phyloP scores from a whole-genome alignment of 768 basidiomycete species.

The Hemileccinum impolitum region DNA sequence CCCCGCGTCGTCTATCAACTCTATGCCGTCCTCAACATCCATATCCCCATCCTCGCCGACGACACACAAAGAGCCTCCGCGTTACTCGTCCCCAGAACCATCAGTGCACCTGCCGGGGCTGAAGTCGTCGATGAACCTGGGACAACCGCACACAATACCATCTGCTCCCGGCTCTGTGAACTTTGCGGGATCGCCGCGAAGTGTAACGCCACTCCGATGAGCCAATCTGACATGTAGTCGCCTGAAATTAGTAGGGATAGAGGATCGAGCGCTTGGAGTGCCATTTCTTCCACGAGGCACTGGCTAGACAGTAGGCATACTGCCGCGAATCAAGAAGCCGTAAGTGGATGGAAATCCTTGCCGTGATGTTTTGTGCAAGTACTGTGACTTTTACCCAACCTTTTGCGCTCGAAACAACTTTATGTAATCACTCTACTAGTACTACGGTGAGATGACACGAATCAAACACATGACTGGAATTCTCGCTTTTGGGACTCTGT shows the following conservation, averaged over 20 bases:
- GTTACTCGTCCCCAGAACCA: constrained; percentile 21
- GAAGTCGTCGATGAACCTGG: constrained; percentile 9
- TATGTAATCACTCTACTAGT: constrained; percentile 19
- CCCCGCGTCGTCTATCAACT: constrained; percentile 42
- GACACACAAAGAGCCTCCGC: constrained; percentile 13
- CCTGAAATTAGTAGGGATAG: no score
- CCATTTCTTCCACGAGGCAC: background rate
- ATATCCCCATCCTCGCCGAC: constrained; percentile 45
- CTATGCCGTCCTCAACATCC: constrained; percentile 56
- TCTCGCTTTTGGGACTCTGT: no score
- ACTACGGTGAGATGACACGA: background rate
- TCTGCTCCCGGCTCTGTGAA: constrained; percentile 15
- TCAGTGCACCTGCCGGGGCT: constrained; percentile 14
- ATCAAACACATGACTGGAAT: background rate
- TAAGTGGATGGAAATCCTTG: no score
- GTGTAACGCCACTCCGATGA: constrained; percentile 28
- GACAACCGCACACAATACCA: constrained; percentile 12
- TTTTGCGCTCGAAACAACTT: constrained; percentile 12
- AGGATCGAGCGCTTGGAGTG: background rate
- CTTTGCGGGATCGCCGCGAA: constrained; percentile 16
- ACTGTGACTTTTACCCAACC: constrained; percentile 10
- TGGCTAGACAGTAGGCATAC: no score
- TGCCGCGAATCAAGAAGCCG: background rate
- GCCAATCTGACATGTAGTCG: no score
- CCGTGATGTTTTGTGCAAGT: background rate